Evolutionary conservation across 768 basidiomycete genomes (phyloP), one percentile per base, ranked within the genome.

Genomic region (Rhizopogon rudus): DNA sequence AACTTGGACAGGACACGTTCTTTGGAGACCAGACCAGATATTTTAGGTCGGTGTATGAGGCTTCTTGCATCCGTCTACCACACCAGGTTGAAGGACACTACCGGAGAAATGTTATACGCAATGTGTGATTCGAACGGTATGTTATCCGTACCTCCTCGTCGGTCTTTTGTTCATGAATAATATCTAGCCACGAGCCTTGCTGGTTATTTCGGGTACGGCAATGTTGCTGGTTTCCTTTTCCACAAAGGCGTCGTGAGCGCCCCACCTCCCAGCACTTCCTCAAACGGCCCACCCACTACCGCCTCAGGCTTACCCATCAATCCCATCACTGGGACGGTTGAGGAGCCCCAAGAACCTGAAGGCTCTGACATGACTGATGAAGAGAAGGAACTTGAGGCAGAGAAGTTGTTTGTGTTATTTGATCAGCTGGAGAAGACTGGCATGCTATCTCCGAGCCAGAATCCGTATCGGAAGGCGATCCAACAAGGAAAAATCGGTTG

Each of bases 331-430:
- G 93, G 93, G n/a, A 83, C 84, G 12, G 79, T 76, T 6, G 72
- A 78, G 53, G 55, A 52, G 37, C 70, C 72, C 52, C 67, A 71
- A 2, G 74, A 72, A 45, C 63, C 76, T 16, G 68, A 67, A 6
- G 35, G 5, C 10, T 2, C 45, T 66, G 73, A 82, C 49, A 96
- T 99, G 94, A 88, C 93, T 0, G 87, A 95, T 31, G 94, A 95
- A 66, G 96, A 99, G 77, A 97, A 96, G 69, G 93, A 97, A 66
- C 74, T 73, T 9, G 97, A 99, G 73, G 88, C 94, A 52, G 95
- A 98, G 75, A 87, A 86, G 65, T 75, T 99, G 41, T 92, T 98
- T 64, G 84, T 89, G 35, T 76, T 98, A 17, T 98, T 99, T 64
- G 91, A 97, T 59, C 77, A 95, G 45, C 75, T 98, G 59, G 91